Percentiles rank a stretch among this genome's conserved stretches.
phyloP scores from a whole-genome alignment of 1,284 basidiomycete genomes.

The Trametes hirsuta region DNA sequence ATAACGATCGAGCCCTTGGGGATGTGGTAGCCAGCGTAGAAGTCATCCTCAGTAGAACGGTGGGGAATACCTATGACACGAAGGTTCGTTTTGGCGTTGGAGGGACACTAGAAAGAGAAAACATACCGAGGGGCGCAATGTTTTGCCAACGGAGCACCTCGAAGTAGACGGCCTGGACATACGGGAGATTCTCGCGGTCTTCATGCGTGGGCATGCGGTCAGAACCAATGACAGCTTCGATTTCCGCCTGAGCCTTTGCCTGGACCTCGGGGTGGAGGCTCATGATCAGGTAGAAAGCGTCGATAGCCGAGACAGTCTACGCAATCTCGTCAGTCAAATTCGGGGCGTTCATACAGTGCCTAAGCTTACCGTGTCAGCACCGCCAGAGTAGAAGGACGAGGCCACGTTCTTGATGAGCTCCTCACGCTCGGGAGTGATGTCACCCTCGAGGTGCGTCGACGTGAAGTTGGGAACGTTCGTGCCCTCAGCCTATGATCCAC shows the following conservation, averaged over 20 bases:
- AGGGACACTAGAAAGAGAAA: no score
- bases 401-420: slow-evolving; percentile 34
- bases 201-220: slow-evolving; percentile 35
- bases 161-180: slow-evolving; percentile 34
- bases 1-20: slow-evolving; percentile 35
- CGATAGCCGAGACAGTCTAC: slow-evolving; percentile 34
- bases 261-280: slow-evolving; percentile 37
- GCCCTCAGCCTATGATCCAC: slow-evolving; percentile 30
- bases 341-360: background rate
- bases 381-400: slow-evolving; percentile 34
- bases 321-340: background rate
- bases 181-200: slow-evolving; percentile 37
- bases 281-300: slow-evolving; percentile 38
- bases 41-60: slow-evolving; percentile 32
- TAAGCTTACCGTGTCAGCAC: slow-evolving; percentile 33
- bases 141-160: slow-evolving; percentile 38
- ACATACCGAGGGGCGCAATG: slow-evolving; percentile 31
- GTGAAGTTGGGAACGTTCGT: slow-evolving; percentile 33
- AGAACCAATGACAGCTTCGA: slow-evolving; percentile 34
- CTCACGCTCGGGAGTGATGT: slow-evolving; percentile 29
- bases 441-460: slow-evolving; percentile 28
- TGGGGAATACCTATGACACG: slow-evolving; percentile 29
- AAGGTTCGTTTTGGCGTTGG: background rate
- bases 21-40: slow-evolving; percentile 34
- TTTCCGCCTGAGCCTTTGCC: slow-evolving; percentile 35